phyloP scores from a whole-genome alignment of 306 rosid genomes.

The Luffa acutangula region DNA sequence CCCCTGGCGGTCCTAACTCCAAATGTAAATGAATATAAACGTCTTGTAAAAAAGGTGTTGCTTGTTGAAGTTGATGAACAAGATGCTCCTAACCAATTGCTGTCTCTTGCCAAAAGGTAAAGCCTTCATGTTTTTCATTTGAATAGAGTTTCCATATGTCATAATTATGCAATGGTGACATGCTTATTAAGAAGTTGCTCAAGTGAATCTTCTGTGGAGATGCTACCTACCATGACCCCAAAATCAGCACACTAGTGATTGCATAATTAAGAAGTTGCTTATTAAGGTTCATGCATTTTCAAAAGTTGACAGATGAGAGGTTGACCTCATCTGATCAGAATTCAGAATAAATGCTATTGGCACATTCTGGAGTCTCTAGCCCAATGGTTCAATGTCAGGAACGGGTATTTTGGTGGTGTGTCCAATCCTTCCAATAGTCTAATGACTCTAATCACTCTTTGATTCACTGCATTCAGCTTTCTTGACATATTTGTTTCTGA shows the following conservation, averaged over 20 bases:
- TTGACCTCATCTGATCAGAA: background rate
- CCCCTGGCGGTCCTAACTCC: slow-evolving; percentile 79
- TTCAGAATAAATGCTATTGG: background rate
- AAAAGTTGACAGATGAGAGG: background rate
- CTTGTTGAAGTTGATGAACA: slow-evolving; percentile 46
- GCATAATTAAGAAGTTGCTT: background rate
- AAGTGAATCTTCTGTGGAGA: background rate
- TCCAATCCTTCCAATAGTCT: background rate
- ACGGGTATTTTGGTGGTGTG: background rate
- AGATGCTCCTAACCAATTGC: slow-evolving; percentile 44
- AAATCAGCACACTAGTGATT: background rate
- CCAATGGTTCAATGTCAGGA: background rate
- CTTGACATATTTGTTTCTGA: background rate
- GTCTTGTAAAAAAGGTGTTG: slow-evolving; percentile 58
- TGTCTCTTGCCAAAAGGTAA: slow-evolving; percentile 58
- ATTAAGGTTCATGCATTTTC: background rate
- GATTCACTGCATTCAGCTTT: background rate
- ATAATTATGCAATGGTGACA: background rate
- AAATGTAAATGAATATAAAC: slow-evolving; percentile 77
- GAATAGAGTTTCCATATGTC: background rate
- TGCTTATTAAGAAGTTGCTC: background rate
- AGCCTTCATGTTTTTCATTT: slow-evolving; percentile 6
- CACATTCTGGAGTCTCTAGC: background rate
- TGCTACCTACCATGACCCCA: background rate
- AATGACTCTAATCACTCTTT: background rate